Evolutionary conservation across 2,329 filamentous ascomycete genomes (phyloP), one percentile per base, ranked within the genome.

Genomic region (Claviceps sorghi): DNA sequence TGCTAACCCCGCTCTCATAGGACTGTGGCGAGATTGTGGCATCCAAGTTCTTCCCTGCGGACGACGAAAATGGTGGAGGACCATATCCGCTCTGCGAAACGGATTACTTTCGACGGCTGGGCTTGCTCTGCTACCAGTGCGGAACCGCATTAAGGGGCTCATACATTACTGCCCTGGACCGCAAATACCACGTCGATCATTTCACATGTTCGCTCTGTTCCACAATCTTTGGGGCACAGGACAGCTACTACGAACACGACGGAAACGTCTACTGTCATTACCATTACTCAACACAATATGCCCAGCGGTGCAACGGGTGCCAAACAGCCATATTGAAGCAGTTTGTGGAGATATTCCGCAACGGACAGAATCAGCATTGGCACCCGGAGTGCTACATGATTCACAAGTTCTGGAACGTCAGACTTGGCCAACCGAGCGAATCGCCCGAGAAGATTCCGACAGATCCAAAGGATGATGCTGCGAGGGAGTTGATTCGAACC

Each of bases 311-410:
- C 67, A 95, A 95, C 66, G 93, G 93, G 58, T 98, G 93, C 63
- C 89, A 95, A 63, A 96, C 91, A 2, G 88, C 93, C 50, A 98
- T 98, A 57, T 75, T 98, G 44, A 98, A 98, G 72, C 93, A 98
- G 67, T 98, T 98, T 66, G 93, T 98, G 55, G 93, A 98, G 68
- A 97, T 98, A 56, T 98, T 90, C 69, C 84, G 93, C 60, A 97
- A 97, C 67, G 91, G 91, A 2, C 87, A 95, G 65, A 96, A 97
- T 64, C 93, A 98, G 64, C 93, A 98, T 66, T 98, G 93, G 93
- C 93, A 98, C 65, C 93, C 93, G 2, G 93, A 98, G 69, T 98
- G 93, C 69, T 98, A 98, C 69, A 98, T 98, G 93, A 98, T 98
- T 57, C 93, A 98, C 72, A 98, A 98, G 64, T 98, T 97, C 69